Conservation (phyloP, 1,284 basidiomycete genomes). For the Moesziomyces globuligerus region DNA sequence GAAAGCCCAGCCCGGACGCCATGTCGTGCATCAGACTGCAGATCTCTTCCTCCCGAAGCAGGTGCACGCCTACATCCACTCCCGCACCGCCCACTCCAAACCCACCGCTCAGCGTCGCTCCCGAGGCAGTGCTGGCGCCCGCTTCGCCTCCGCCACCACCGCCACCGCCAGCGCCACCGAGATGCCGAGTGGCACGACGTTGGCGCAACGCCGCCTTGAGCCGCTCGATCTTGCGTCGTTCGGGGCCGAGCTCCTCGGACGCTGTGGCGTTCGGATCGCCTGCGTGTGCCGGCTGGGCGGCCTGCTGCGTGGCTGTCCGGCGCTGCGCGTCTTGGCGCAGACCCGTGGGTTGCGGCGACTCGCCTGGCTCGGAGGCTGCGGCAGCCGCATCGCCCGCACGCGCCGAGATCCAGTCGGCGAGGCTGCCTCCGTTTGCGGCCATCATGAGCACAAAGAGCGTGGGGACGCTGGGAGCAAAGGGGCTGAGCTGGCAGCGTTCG, state of each 20-base stretch:
- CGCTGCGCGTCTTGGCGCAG: no score
- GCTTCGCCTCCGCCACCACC: background rate
- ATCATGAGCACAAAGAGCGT: constrained; percentile 65
- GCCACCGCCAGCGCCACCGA: no score
- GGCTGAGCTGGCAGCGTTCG: constrained; percentile 70
- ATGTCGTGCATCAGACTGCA: constrained; percentile 57
- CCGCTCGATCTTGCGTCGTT: constrained; percentile 32
- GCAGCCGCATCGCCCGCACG: constrained; percentile 26
- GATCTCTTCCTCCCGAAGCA: constrained; percentile 61
- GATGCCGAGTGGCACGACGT: constrained; percentile 24
- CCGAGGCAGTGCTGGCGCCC: background rate
- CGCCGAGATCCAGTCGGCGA: constrained; percentile 62
- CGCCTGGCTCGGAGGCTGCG: background rate
- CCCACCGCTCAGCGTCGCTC: no score
- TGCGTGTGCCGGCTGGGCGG: no score
- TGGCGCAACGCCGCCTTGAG: constrained; percentile 50
- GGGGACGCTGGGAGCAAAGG: constrained; percentile 59
- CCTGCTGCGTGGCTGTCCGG: no score
- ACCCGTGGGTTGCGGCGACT: background rate
- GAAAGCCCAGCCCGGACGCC: constrained; percentile 56
- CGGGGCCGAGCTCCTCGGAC: no score
- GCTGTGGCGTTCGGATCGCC: background rate
- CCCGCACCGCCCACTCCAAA: background rate
- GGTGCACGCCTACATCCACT: constrained; percentile 46
- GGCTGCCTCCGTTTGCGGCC: constrained; percentile 64